Evolutionary conservation across 495 filamentous ascomycete species (phyloP).

Genomic region (Tuber aestivum): DNA sequence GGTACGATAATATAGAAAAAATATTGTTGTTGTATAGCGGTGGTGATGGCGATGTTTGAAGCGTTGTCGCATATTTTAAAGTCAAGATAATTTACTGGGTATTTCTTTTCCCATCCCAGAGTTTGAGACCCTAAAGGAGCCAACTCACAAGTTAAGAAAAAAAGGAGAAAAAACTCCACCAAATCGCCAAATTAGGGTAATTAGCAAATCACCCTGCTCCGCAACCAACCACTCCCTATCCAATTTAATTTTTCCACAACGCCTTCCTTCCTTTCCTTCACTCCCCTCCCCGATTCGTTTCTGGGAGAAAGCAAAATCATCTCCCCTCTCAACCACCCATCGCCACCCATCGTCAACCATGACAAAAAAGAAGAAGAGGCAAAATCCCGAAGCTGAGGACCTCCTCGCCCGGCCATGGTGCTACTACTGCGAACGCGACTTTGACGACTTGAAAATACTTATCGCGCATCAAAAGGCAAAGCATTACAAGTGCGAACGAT

Average conservation of each 20-base stretch:
- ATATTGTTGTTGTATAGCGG: not conserved
- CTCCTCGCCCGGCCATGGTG: conserved; percentile 86
- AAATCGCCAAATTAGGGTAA: not conserved
- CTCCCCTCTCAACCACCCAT: not conserved
- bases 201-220: not conserved
- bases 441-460: conserved; percentile 91
- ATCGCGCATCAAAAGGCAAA: conserved; percentile 97
- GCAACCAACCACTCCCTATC: not conserved
- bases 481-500: conserved; percentile 94
- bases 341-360: conserved; percentile 19
- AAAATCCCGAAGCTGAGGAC: conserved; percentile 79
- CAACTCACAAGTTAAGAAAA: not conserved
- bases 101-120: not conserved
- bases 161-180: not conserved
- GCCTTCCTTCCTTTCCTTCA: not conserved
- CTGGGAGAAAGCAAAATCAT: not conserved
- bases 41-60: not conserved
- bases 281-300: not conserved
- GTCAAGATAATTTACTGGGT: no score
- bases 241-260: not conserved
- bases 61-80: not conserved
- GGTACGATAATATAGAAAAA: not conserved
- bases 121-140: not conserved
- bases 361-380: conserved; percentile 84
- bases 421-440: conserved; percentile 98